A percentile compares a stretch with the other conserved stretches of the same genome.
Evolutionary conservation across 2,329 filamentous ascomycete species (phyloP).

Genomic region (Hymenoscyphus fraxineus): DNA sequence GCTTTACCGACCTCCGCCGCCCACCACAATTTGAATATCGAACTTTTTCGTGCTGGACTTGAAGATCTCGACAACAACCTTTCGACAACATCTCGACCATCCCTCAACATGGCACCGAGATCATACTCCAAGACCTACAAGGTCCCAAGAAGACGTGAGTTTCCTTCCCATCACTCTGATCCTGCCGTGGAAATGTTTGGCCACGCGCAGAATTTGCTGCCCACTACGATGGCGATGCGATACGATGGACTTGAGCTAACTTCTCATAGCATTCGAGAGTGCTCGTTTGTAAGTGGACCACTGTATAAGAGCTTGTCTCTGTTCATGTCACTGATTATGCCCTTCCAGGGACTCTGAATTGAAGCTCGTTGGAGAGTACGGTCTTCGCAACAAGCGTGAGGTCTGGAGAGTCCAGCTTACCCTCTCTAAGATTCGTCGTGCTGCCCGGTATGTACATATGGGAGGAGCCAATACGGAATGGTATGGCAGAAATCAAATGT

Average conservation of each 20-base stretch:
- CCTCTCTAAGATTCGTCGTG: constrained; percentile 99
- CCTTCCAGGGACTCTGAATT: constrained; percentile 88
- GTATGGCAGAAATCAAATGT: background rate
- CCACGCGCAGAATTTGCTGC: background rate
- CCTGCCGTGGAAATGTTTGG: background rate
- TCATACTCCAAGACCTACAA: constrained; percentile 99
- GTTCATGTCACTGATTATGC: constrained; percentile 82
- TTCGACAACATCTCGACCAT: constrained; percentile 12
- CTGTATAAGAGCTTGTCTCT: constrained; percentile 97
- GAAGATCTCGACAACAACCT: constrained; percentile 13
- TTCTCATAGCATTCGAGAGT: constrained; percentile 77
- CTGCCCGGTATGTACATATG: constrained; percentile 74
- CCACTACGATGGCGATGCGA: background rate
- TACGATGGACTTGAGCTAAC: constrained; percentile 36
- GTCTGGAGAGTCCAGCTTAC: constrained; percentile 99
- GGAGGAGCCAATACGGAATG: background rate
- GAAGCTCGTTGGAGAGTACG: constrained; percentile 99
- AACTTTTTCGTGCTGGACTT: constrained; percentile 1
- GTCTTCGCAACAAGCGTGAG: constrained; percentile 99
- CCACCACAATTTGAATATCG: constrained; percentile 1
- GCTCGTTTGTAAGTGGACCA: constrained; percentile 99
- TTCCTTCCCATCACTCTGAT: background rate
- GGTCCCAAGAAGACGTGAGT: constrained; percentile 77
- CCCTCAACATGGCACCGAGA: constrained; percentile 47
- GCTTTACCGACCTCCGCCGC: background rate